phyloP scores from a whole-genome alignment of 352 stramenopile genomes.

The Phytophthora meadii region DNA sequence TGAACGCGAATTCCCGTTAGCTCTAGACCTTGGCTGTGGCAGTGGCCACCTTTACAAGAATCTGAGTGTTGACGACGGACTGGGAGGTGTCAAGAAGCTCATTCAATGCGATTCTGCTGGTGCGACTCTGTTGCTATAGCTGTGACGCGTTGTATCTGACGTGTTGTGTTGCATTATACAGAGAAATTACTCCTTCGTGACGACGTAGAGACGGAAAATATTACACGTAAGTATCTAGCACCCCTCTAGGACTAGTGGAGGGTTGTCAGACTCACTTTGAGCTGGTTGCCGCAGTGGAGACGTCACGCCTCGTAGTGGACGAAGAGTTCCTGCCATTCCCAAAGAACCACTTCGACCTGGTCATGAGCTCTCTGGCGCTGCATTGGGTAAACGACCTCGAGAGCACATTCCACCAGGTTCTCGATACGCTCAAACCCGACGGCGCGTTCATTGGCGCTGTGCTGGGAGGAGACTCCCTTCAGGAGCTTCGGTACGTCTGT shows the following conservation, averaged over 20 bases:
- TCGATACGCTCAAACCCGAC: conserved; percentile 95
- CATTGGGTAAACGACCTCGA: conserved; percentile 99
- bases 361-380: conserved; percentile 93
- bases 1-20: conserved; percentile 81
- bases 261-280: not conserved
- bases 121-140: conserved; percentile 16
- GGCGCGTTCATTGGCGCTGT: conserved; percentile 97
- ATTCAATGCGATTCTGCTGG: conserved; percentile 81
- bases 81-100: conserved; percentile 80
- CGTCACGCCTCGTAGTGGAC: conserved; percentile 83
- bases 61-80: conserved; percentile 69
- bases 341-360: conserved; percentile 96
- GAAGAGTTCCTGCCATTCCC: conserved; percentile 96
- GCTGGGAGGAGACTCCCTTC: conserved; percentile 94
- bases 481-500: conserved; percentile 89
- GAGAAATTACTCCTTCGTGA: conserved; percentile 83
- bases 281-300: conserved; percentile 55
- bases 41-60: conserved; percentile 89
- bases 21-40: conserved; percentile 79
- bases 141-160: conserved; percentile 1
- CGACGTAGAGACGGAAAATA: conserved; percentile 34
- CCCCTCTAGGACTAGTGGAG: not conserved
- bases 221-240: conserved; percentile 22
- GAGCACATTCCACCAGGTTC: conserved; percentile 78
- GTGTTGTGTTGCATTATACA: conserved; percentile 17